These are phyloP conservation scores for Scutellaria galericulata DNA, from an alignment of 257 asterid species.

Conservation along the genomic window DNA sequence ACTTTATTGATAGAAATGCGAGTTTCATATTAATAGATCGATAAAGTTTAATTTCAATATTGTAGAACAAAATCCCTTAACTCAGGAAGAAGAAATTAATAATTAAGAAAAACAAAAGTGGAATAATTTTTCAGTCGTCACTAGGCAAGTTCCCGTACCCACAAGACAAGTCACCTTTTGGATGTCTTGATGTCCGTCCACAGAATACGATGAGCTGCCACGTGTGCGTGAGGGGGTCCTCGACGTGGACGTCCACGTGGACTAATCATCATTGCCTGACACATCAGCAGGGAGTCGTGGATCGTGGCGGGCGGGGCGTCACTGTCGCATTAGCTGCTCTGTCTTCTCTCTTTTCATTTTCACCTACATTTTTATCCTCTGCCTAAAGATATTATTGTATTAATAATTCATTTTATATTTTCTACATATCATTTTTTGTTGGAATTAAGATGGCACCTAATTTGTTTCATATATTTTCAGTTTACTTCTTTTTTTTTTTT, in stretches of 20 bases:
- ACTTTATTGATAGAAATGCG: too few relatives aligned
- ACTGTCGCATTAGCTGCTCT: conserved; percentile 37
- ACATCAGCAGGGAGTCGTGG: conserved; percentile 22
- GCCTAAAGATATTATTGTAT: background rate
- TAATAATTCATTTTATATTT: background rate
- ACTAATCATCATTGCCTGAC: conserved; percentile 2
- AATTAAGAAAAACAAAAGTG: background rate
- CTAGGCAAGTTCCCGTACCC: background rate
- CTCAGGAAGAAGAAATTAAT: too few relatives aligned
- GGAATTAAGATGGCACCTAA: too few relatives aligned
- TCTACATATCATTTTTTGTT: background rate
- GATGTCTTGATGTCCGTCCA: conserved; percentile 24
- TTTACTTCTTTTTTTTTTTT: too few relatives aligned
- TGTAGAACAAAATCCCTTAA: too few relatives aligned
- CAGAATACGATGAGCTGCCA: conserved; percentile 19
- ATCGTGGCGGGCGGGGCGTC: conserved; percentile 28
- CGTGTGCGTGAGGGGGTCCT: background rate
- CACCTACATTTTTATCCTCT: background rate
- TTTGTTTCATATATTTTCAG: too few relatives aligned
- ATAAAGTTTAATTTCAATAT: too few relatives aligned
- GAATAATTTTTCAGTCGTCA: background rate
- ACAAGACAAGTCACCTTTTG: conserved; percentile 31
- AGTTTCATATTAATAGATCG: too few relatives aligned
- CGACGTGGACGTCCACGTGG: conserved; percentile 37
- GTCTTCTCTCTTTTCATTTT: background rate